These are phyloP conservation scores for Pseudofabraea citricarpa DNA, from an alignment of 2,329 filamentous ascomycete genomes.

Conservation along the genomic window DNA sequence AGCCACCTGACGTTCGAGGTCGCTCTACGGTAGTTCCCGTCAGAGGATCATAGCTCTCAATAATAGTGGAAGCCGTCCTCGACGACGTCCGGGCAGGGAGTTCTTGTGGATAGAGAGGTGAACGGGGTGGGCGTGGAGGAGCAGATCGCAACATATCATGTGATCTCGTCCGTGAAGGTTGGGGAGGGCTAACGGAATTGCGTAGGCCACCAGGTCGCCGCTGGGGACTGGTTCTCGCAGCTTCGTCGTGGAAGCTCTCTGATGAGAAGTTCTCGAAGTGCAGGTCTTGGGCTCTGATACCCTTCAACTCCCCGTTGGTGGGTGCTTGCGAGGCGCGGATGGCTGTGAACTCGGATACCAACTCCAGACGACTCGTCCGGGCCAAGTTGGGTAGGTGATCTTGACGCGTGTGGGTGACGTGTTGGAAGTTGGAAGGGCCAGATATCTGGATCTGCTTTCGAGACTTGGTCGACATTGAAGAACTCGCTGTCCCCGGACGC, in stretches of 20 bases:
- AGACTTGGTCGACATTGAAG: neutral
- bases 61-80: slow-evolving; percentile 39
- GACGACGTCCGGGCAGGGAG: slow-evolving; percentile 52
- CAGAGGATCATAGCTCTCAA: slow-evolving; percentile 37
- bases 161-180: slow-evolving; percentile 36
- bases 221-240: slow-evolving; percentile 8
- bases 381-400: slow-evolving; percentile 40
- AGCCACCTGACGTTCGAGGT: slow-evolving; percentile 39
- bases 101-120: slow-evolving; percentile 37
- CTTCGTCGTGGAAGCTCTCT: slow-evolving; percentile 29
- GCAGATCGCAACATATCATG: slow-evolving; percentile 28
- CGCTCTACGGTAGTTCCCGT: slow-evolving; percentile 33
- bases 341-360: slow-evolving; percentile 40
- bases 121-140: slow-evolving; percentile 46
- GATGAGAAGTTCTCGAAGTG: slow-evolving; percentile 46
- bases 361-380: slow-evolving; percentile 34
- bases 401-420: slow-evolving; percentile 53
- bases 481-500: slow-evolving; percentile 4
- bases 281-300: slow-evolving; percentile 35
- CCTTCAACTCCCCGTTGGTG: slow-evolving; percentile 30
- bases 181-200: slow-evolving; percentile 14
- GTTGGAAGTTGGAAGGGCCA: slow-evolving; percentile 62
- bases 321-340: slow-evolving; percentile 33
- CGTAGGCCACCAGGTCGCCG: slow-evolving; percentile 12
- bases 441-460: slow-evolving; percentile 48